Evolutionary conservation across 768 basidiomycete genomes (phyloP).

Genomic region (Boletus speciosus): DNA sequence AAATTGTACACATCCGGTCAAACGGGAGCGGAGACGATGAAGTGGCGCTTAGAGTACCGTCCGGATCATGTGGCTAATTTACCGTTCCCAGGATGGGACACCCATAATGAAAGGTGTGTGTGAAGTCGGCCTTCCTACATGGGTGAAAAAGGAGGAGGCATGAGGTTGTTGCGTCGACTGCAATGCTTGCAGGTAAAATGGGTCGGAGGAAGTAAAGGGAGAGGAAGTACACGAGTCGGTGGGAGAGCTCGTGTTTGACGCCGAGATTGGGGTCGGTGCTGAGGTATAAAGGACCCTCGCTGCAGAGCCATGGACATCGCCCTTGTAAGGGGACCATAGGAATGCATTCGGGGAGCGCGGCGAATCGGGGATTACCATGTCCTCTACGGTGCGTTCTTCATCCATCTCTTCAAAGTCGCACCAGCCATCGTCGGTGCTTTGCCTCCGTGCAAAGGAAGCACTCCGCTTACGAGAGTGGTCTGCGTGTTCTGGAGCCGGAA

Average conservation of each 20-base stretch:
- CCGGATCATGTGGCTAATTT: neutral
- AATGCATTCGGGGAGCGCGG: conserved; percentile 23
- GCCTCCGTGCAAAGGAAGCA: conserved; percentile 20
- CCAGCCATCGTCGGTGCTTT: conserved; percentile 26
- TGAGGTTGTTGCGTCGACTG: conserved; percentile 36
- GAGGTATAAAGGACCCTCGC: conserved; percentile 26
- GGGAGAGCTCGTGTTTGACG: conserved; percentile 18
- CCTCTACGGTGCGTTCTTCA: conserved; percentile 46
- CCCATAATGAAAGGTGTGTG: conserved; percentile 39
- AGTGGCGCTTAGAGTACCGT: neutral
- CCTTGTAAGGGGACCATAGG: conserved; percentile 23
- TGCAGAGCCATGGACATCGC: conserved; percentile 10
- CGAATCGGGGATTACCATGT: conserved; percentile 38
- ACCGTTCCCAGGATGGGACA: conserved; percentile 27
- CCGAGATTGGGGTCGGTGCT: conserved; percentile 9
- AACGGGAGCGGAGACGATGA: conserved; percentile 1
- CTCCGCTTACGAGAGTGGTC: conserved; percentile 30
- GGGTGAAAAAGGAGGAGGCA: conserved; percentile 34
- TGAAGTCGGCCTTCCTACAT: conserved; percentile 35
- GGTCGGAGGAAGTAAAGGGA: conserved; percentile 44
- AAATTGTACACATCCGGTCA: conserved; percentile 5
- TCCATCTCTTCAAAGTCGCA: conserved; percentile 39
- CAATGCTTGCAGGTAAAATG: conserved; percentile 46
- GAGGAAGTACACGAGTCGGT: conserved; percentile 27
- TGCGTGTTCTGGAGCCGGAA: conserved; percentile 19